Evolutionary conservation across 257 asterid genomes (phyloP).

Genomic region (Knoxia roxburghii): DNA sequence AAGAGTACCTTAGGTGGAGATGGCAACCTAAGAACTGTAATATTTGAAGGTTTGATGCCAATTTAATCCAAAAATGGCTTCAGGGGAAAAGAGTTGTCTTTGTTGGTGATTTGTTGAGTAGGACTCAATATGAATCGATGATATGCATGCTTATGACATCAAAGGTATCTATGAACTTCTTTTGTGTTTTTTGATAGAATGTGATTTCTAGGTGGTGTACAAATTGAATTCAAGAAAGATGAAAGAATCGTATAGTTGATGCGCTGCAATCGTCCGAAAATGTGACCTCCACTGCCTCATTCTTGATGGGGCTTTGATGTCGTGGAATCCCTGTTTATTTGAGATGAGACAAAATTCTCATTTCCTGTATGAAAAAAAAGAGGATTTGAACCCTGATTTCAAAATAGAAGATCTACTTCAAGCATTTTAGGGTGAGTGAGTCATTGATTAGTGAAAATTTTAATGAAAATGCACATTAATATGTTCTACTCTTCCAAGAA

Average conservation of each 20-base stretch:
- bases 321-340: no score
- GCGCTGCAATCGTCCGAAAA: background rate
- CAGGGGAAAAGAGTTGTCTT: slow-evolving; percentile 80
- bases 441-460: no score
- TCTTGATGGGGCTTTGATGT: no score
- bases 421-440: background rate
- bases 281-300: background rate
- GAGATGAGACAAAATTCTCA: no score
- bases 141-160: slow-evolving; percentile 79
- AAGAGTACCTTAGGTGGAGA: slow-evolving; percentile 72
- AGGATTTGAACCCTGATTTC: no score
- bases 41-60: slow-evolving; percentile 55
- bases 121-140: slow-evolving; percentile 97
- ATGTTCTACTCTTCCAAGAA: background rate
- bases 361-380: no score
- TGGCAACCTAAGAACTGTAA: slow-evolving; percentile 82
- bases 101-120: slow-evolving; percentile 86
- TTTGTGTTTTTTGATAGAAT: slow-evolving; percentile 44
- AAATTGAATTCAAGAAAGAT: background rate
- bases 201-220: background rate
- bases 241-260: no score
- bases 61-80: slow-evolving; percentile 48
- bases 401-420: no score
- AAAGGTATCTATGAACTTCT: no score
- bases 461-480: no score